Percentiles rank a stretch among this genome's conserved stretches.
phyloP scores from a whole-genome alignment of 768 basidiomycete genomes.

The Royoungia palumana region DNA sequence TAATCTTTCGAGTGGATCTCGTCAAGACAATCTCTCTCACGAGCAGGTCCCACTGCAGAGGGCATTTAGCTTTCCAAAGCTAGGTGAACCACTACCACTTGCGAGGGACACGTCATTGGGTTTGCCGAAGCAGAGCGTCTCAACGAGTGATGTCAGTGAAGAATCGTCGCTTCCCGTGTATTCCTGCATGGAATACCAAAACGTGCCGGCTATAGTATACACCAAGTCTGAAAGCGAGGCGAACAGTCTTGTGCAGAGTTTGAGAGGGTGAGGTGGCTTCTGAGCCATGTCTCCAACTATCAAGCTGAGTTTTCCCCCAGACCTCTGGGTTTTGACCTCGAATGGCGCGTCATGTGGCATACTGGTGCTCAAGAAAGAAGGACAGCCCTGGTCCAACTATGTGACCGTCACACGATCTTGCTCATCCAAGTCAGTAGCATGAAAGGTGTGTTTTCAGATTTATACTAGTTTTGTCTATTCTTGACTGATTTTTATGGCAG shows the following conservation, averaged over 20 bases:
- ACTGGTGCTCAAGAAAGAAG: slow-evolving; percentile 32
- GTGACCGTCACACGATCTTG: slow-evolving; percentile 41
- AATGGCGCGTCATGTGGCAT: slow-evolving; percentile 42
- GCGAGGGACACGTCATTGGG: slow-evolving; percentile 1
- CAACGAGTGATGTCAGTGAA: neutral
- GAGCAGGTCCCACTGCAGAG: neutral
- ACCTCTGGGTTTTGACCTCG: slow-evolving; percentile 50
- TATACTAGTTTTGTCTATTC: neutral
- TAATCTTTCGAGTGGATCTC: neutral
- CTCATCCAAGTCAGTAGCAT: slow-evolving; percentile 48
- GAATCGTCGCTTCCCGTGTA: slow-evolving; percentile 31
- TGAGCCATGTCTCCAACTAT: neutral
- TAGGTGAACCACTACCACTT: neutral
- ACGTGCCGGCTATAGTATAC: slow-evolving; percentile 36
- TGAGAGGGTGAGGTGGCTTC: slow-evolving; percentile 34
- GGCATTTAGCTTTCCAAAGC: neutral
- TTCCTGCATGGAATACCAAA: slow-evolving; percentile 35
- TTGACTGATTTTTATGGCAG: slow-evolving; percentile 21
- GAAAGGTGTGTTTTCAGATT: slow-evolving; percentile 34
- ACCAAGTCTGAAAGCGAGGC: slow-evolving; percentile 41
- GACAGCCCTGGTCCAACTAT: slow-evolving; percentile 46
- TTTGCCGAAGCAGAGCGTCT: slow-evolving; percentile 4
- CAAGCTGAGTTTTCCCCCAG: slow-evolving; percentile 21
- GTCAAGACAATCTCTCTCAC: neutral
- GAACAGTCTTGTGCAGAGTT: slow-evolving; percentile 34